Base-by-base conservation (phyloP, 2,329 filamentous ascomycete genomes). In the Colletotrichum spinosum region DNA sequence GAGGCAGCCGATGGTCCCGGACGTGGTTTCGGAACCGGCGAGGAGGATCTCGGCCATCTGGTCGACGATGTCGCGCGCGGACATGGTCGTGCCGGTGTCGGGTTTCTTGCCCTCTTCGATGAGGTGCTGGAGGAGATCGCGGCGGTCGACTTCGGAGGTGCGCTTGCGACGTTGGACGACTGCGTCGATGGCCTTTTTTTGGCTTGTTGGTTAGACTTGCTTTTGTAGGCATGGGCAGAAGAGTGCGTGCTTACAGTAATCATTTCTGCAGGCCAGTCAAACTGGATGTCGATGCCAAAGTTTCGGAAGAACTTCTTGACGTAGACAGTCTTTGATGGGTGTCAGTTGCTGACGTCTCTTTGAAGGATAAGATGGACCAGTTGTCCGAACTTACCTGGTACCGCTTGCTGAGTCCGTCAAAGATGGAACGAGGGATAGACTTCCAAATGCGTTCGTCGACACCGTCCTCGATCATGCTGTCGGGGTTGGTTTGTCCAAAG, bases 21-120 rank as follows among this genome's bases (percentile, higher is more conserved):
- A 72, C 0, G 71, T 73, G 0, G 72, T 72, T 60, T 74, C 71
- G 42, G 70, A 72, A 37, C 72, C 72, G 11, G 72, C 71, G 6
- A 74, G 71, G 12, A 72, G 67, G 54, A 73, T 69, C 41, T 67
- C 65, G 51, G 65, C 60, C 65, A 67, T 67, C 25, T 67, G 60
- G 45, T 67, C 65, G 13, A 65, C 55, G 2, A 71, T 70, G 15
- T 67, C 68, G 55, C 54, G 67, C 17, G 45, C 57, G n/a, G 13
- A 59, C 69, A 68, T 72, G 42, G 7, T 57, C 9, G 45, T 64
- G 9, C 65, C 64, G 33, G 65, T 70, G 34, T 65, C 60, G 0
- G 65, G 65, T 44, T 65, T 67, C 61, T 67, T 65, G 2, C 63
- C 63, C 12, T 65, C 63, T 38, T 65, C 63, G n/a, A 65, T 65